Evolutionary conservation across 2,329 filamentous ascomycete genomes (phyloP).

Genomic region (Colletotrichum incanum): DNA sequence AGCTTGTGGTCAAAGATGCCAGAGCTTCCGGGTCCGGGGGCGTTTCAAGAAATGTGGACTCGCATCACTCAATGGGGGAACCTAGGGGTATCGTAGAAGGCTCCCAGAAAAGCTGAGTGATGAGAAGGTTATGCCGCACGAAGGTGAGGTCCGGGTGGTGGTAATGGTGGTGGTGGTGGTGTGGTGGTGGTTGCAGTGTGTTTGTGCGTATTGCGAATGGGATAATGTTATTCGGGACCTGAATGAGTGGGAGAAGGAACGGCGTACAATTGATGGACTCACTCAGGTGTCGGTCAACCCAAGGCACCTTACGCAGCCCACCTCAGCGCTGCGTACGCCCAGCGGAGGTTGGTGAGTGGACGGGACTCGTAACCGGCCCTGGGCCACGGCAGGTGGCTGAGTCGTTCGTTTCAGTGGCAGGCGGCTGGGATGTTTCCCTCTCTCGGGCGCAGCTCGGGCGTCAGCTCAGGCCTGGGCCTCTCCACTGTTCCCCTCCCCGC

Average conservation of each 20-base stretch:
- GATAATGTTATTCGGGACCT: slow-evolving; percentile 28
- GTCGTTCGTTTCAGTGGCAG: slow-evolving; percentile 41
- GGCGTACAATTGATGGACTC: slow-evolving; percentile 25
- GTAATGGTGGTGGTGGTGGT: slow-evolving; percentile 22
- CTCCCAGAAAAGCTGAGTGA: slow-evolving; percentile 21
- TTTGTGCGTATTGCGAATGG: slow-evolving; percentile 34
- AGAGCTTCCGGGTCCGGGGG: slow-evolving; percentile 44
- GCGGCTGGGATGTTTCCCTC: slow-evolving; percentile 30
- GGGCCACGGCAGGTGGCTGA: slow-evolving; percentile 40
- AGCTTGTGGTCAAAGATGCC: slow-evolving; percentile 43
- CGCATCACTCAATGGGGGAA: slow-evolving; percentile 35
- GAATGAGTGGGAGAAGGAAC: slow-evolving; percentile 32
- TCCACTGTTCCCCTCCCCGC: slow-evolving; percentile 5
- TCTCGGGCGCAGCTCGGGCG: slow-evolving; percentile 37
- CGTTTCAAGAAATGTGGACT: slow-evolving; percentile 44
- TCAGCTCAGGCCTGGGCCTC: slow-evolving; percentile 31
- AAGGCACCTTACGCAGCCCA: slow-evolving; percentile 20
- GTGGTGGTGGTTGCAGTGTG: slow-evolving; percentile 25
- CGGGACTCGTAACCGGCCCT: slow-evolving; percentile 34
- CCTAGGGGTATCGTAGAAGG: slow-evolving; percentile 27
- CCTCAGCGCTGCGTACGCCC: slow-evolving; percentile 9
- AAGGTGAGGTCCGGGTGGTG: slow-evolving; percentile 31
- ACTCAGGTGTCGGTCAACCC: not conserved
- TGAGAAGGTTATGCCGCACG: slow-evolving; percentile 26
- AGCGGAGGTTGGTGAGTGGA: slow-evolving; percentile 13